Evolutionary conservation across 2,329 filamentous ascomycete species (phyloP).

Genomic region (Cordyceps cateniannulata): DNA sequence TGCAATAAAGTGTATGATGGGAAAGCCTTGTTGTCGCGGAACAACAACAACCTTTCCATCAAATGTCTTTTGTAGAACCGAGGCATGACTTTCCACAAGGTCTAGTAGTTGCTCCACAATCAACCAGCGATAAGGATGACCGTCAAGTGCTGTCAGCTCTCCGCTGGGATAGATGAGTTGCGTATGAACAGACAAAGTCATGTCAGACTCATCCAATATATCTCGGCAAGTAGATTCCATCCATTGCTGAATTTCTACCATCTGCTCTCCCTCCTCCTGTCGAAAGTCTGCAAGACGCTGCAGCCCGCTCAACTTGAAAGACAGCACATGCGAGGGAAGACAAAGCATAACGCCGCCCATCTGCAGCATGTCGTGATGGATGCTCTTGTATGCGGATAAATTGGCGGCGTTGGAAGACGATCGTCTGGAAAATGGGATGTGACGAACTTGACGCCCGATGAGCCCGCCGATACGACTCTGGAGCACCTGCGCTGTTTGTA

Average conservation of each 20-base stretch:
- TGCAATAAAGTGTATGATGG: conserved; percentile 50
- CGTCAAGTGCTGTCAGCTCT: conserved; percentile 40
- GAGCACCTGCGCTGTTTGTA: conserved; percentile 51
- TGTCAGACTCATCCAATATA: conserved; percentile 58
- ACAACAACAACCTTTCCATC: conserved; percentile 22
- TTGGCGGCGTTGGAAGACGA: conserved; percentile 28
- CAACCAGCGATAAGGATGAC: conserved; percentile 46
- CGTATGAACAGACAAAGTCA: conserved; percentile 45
- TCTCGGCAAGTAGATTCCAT: conserved; percentile 47
- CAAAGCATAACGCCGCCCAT: conserved; percentile 49
- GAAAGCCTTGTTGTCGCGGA: conserved; percentile 36
- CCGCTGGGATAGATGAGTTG: conserved; percentile 54
- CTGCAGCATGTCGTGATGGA: conserved; percentile 33
- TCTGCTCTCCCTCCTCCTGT: conserved; percentile 32
- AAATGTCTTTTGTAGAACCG: conserved; percentile 30
- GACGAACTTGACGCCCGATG: conserved; percentile 44
- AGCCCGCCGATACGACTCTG: conserved; percentile 49
- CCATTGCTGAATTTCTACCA: conserved; percentile 47
- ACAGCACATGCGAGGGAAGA: conserved; percentile 58
- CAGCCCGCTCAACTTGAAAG: conserved; percentile 55
- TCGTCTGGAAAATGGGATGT: conserved; percentile 52
- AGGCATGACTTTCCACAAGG: conserved; percentile 32
- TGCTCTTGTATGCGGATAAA: conserved; percentile 31
- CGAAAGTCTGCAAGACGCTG: conserved; percentile 47
- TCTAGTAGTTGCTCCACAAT: conserved; percentile 34